A percentile compares a stretch with the other conserved stretches of the same genome.
Conservation (phyloP, 2,329 filamentous ascomycete species). For the Calonectria multiphialidica region DNA sequence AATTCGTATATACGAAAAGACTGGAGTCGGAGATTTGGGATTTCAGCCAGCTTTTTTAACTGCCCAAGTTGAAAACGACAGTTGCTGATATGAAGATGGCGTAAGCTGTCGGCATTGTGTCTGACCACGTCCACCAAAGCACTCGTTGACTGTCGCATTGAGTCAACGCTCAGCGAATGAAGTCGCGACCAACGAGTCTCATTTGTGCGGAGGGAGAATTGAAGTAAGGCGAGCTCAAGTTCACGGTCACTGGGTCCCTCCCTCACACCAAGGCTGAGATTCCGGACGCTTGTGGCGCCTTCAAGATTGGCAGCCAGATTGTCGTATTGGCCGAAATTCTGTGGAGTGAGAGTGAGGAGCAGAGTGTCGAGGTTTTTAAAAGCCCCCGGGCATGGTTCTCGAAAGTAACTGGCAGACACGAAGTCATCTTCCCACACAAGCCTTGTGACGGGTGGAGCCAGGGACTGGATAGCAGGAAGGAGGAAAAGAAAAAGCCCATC, state of each 20-base stretch:
- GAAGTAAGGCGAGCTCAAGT: background rate
- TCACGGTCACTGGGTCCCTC: background rate
- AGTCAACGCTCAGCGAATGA: background rate
- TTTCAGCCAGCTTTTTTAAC: background rate
- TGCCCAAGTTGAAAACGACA: background rate
- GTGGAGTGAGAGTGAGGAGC: background rate
- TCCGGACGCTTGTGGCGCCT: background rate
- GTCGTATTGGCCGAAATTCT: background rate
- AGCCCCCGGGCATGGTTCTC: background rate
- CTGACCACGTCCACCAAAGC: background rate
- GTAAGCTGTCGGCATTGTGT: background rate
- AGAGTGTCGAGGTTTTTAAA: background rate
- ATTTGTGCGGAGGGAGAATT: background rate
- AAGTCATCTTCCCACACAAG: conserved; percentile 5
- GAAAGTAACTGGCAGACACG: background rate
- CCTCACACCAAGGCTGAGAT: background rate
- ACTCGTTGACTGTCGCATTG: background rate
- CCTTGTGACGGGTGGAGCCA: background rate
- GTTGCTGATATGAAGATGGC: background rate
- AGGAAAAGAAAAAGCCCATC: conserved; percentile 1
- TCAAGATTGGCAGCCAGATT: background rate
- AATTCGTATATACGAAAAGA: background rate
- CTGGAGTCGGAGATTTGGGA: background rate
- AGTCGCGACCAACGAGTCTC: background rate
- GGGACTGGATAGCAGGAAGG: background rate